Evolutionary conservation across 2,329 filamentous ascomycete species (phyloP), one percentile per base, ranked within the genome.

Genomic region (Cordyceps cicadae): DNA sequence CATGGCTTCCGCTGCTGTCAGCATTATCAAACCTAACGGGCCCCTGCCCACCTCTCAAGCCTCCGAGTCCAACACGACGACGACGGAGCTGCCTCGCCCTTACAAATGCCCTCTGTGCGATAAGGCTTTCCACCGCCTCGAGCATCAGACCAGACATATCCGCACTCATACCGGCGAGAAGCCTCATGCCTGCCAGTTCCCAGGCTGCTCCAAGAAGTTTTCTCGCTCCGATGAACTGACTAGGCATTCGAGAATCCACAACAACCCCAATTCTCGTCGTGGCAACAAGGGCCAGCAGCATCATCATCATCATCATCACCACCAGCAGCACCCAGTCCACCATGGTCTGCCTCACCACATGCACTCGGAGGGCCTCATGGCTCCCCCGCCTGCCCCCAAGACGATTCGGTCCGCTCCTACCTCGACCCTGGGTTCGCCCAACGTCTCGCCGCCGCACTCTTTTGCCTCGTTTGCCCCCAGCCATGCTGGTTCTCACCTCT

Each of bases 61-160:
- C 64, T 67, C 84, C 75, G 75, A 90, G 55, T 67, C 45, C 6
- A 45, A n/a, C 39, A 54, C 64, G 66, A 69, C 71, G 52, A 80
- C 76, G 62, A 80, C 76, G 62, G 93, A 97, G 75, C 84, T 97
- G 59, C 94, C 94, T 62, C 87, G 94, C 61, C 93, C 93, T 0
- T 99, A 99, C 86, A 97, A 97, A 81, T 99, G 93, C 76, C 92
- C 93, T 63, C 85, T 99, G 64, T 99, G 94, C 80, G 93, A 97
- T 70, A 96, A 97, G 82, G 93, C 94, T 63, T 99, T 99, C 78
- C 94, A 97, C 81, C 91, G 94, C 64, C 83, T 99, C 48, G 93
- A 97, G 79, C 93, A 97, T 75, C 93, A 97, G 81, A 87, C 84
- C 24, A 78, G 82, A 69, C 93, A 99, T 76, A 97, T 97, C 71